A percentile compares a stretch with the other conserved stretches of the same genome.
phyloP scores from a whole-genome alignment of 176 grass and related monocot species.

The Hordeum vulgare region MorexV3_pseudomolecules_assembly NC_058523.1:547619119-547619618 shows the following conservation, averaged over 20 bases:
- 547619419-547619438: neutral
- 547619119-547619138: neutral
- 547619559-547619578: neutral
- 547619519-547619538: conserved; percentile 86
- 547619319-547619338: conserved; percentile 87
- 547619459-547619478: neutral
- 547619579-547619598: neutral
- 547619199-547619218: conserved; percentile 59
- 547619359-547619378: conserved; percentile 86
- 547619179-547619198: conserved; percentile 70
- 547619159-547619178: neutral
- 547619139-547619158: neutral
- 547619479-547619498: conserved; percentile 18
- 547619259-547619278: conserved; percentile 52
- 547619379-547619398: conserved; percentile 82
- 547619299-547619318: conserved; percentile 90
- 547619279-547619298: conserved; percentile 86
- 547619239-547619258: conserved; percentile 69
- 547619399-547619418: conserved; percentile 78
- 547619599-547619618: conserved; percentile 12
- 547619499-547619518: conserved; percentile 87
- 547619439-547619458: neutral
- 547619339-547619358: conserved; percentile 80
- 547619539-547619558: conserved; percentile 9
- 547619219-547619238: conserved; percentile 92